Conservation (phyloP, 345 rosid genomes). For the Excoecaria cochinchinensis region DNA sequence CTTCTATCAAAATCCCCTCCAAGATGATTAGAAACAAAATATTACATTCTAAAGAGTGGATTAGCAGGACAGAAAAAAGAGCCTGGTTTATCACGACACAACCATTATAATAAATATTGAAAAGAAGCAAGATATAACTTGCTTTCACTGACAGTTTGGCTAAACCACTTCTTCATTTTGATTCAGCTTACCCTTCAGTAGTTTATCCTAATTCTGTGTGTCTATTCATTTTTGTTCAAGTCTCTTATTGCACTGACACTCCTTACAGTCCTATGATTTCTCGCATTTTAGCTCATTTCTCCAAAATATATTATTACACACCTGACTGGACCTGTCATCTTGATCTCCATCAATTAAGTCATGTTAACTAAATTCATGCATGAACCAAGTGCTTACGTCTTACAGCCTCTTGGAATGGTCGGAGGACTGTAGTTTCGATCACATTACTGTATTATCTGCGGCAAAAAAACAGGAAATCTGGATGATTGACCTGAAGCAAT, state of each 20-base stretch:
- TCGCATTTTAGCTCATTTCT: constrained; percentile 5
- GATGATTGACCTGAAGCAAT: constrained; percentile 26
- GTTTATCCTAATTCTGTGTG: constrained; percentile 12
- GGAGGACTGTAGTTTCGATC: neutral
- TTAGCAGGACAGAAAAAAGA: constrained; percentile 41
- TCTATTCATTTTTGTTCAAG: constrained; percentile 19
- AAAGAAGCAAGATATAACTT: constrained; percentile 14
- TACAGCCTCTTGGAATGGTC: neutral
- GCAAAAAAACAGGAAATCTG: constrained; percentile 30
- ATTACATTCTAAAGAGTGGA: constrained; percentile 22
- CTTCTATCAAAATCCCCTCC: constrained; percentile 31
- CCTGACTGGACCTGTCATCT: constrained; percentile 12
- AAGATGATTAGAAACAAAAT: constrained; percentile 18
- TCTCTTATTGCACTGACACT: constrained; percentile 17
- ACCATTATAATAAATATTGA: constrained; percentile 2
- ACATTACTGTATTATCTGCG: constrained; percentile 9
- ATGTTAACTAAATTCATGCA: neutral
- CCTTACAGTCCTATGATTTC: constrained; percentile 12
- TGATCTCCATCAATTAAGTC: neutral
- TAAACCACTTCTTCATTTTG: constrained; percentile 14
- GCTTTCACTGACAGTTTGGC: constrained; percentile 10
- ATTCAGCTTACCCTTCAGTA: constrained; percentile 21
- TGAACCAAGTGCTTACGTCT: neutral
- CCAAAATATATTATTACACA: constrained; percentile 11
- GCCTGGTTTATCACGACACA: constrained; percentile 32